These are phyloP conservation scores for Mycena rosella DNA, from an alignment of 768 basidiomycete species.

Conservation along the genomic window DNA sequence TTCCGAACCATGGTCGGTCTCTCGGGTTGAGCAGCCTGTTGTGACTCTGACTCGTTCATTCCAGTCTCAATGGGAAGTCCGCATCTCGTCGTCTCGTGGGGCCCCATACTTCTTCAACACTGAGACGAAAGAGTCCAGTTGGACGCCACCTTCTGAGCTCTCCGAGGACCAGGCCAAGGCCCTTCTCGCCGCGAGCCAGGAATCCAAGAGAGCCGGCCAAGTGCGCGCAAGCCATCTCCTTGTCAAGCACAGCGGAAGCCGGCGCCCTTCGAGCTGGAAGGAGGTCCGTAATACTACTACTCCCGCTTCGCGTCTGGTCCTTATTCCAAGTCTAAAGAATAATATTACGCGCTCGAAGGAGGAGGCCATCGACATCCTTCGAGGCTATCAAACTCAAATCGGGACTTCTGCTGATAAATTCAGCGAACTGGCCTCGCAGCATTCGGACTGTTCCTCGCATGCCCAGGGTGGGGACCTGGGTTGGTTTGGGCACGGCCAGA, in stretches of 20 bases:
- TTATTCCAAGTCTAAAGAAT: constrained; percentile 52
- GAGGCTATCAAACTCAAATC: constrained; percentile 73
- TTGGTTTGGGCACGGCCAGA: constrained; percentile 85
- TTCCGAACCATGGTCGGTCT: constrained; percentile 30
- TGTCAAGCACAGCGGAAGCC: constrained; percentile 89
- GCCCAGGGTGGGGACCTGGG: constrained; percentile 89
- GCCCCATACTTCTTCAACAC: constrained; percentile 92
- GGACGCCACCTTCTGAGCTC: constrained; percentile 80
- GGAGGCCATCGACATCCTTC: constrained; percentile 88
- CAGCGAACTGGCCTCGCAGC: constrained; percentile 74
- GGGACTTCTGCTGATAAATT: constrained; percentile 71
- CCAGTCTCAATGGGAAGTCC: constrained; percentile 82
- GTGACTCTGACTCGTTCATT: constrained; percentile 10
- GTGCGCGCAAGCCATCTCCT: constrained; percentile 96
- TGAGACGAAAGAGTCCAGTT: constrained; percentile 76
- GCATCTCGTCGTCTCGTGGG: constrained; percentile 81
- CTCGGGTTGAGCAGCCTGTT: not conserved
- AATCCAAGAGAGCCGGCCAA: constrained; percentile 58
- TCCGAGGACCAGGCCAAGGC: constrained; percentile 68
- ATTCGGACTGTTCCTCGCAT: constrained; percentile 95
- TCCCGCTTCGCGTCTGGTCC: constrained; percentile 14
- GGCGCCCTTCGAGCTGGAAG: constrained; percentile 87
- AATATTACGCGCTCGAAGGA: constrained; percentile 90
- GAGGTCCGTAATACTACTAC: constrained; percentile 62
- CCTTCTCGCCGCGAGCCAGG: constrained; percentile 77